Percentiles rank a stretch among this genome's conserved stretches.
phyloP scores from a whole-genome alignment of 768 basidiomycete species.

The Kwoniella shandongensis region DNA sequence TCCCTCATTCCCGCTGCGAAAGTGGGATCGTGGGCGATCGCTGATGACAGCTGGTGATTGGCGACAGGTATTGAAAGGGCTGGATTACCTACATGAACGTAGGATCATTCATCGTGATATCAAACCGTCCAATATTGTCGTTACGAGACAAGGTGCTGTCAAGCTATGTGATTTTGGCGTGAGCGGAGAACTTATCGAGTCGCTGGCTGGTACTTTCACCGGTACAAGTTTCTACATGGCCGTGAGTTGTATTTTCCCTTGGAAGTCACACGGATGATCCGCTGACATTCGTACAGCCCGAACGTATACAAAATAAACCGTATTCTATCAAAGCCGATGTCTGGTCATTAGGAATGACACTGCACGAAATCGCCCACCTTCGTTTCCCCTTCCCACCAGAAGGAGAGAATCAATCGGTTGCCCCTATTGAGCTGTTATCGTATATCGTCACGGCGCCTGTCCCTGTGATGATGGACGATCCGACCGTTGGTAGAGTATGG shows the following conservation, averaged over 20 bases:
- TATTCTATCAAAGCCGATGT: constrained; percentile 55
- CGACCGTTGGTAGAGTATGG: constrained; percentile 58
- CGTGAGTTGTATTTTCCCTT: constrained; percentile 36
- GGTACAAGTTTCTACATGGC: constrained; percentile 56
- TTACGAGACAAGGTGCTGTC: constrained; percentile 49
- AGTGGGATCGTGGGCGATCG: constrained; percentile 7
- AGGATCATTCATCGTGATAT: constrained; percentile 55
- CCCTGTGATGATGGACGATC: constrained; percentile 49
- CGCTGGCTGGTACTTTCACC: constrained; percentile 54
- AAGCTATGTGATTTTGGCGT: constrained; percentile 56
- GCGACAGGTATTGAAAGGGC: constrained; percentile 43
- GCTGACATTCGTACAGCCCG: constrained; percentile 41
- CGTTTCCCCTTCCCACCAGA: constrained; percentile 55
- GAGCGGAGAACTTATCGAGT: constrained; percentile 53
- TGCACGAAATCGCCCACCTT: constrained; percentile 54
- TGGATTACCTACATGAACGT: constrained; percentile 54
- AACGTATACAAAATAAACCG: constrained; percentile 52
- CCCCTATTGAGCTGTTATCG: constrained; percentile 91
- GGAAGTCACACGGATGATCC: not conserved
- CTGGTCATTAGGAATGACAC: constrained; percentile 54
- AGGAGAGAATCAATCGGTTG: constrained; percentile 65
- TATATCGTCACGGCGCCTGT: constrained; percentile 65
- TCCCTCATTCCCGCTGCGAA: no score
- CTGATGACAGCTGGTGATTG: not conserved
- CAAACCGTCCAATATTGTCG: constrained; percentile 55